phyloP scores from a whole-genome alignment of 495 filamentous ascomycete species.

The Neurospora sp. region DNA sequence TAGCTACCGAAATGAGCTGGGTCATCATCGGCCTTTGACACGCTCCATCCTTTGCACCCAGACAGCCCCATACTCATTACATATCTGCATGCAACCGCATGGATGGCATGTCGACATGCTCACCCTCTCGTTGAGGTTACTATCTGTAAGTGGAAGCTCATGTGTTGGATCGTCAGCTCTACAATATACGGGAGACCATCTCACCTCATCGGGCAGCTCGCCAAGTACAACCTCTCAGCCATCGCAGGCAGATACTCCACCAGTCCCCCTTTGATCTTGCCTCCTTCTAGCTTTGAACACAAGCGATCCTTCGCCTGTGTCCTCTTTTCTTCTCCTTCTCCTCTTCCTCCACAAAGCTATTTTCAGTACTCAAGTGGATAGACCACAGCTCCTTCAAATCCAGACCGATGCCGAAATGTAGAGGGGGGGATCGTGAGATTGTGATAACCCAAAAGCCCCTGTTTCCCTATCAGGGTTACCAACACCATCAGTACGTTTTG shows the following conservation, averaged over 20 bases:
- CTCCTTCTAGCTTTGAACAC: background rate
- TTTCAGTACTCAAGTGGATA: background rate
- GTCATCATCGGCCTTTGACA: background rate
- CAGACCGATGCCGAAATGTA: background rate
- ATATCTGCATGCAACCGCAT: background rate
- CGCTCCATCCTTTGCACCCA: background rate
- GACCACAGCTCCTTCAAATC: background rate
- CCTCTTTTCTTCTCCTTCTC: background rate
- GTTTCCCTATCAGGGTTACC: background rate
- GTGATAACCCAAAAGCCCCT: background rate
- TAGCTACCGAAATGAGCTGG: background rate
- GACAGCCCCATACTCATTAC: background rate
- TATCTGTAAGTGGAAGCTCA: background rate
- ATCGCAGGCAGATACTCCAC: background rate
- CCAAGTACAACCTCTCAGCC: background rate
- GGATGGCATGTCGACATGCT: background rate
- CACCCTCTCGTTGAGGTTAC: background rate
- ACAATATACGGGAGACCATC: background rate
- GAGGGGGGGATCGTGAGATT: background rate
- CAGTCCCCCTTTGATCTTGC: background rate
- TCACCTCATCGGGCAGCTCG: background rate
- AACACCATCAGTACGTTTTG: background rate
- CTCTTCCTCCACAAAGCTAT: background rate
- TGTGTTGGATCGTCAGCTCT: background rate
- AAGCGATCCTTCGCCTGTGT: background rate